Conservation (phyloP, 257 asterid species). For the Plantago ovata region DNA sequence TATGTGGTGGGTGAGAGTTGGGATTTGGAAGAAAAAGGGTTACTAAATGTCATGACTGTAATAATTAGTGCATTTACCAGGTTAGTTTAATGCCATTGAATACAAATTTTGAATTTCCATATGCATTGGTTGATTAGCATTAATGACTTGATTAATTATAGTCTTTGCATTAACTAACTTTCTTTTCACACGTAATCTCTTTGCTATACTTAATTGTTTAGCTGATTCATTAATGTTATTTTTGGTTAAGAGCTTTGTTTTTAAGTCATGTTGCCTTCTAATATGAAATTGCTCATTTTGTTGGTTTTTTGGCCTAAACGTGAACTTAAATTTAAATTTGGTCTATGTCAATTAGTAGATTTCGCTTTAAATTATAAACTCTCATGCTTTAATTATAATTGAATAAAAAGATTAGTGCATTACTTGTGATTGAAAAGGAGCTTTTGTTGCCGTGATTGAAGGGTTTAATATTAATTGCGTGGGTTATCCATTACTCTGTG, state of each 20-base stretch:
- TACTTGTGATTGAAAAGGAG: background rate
- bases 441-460: slow-evolving; percentile 5
- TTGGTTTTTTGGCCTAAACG: too few species aligned
- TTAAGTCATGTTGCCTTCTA: too few species aligned
- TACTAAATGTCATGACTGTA: background rate
- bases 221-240: too few species aligned
- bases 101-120: slow-evolving; percentile 16
- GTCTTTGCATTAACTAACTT: slow-evolving; percentile 19
- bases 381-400: background rate
- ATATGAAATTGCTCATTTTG: too few species aligned
- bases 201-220: background rate
- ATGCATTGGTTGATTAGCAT: slow-evolving; percentile 1
- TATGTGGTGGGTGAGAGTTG: too few species aligned
- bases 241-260: too few species aligned
- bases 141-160: slow-evolving; percentile 11
- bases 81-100: slow-evolving; percentile 12
- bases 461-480: background rate
- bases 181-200: slow-evolving; percentile 6
- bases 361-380: too few species aligned
- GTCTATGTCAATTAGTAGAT: too few species aligned
- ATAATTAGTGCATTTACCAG: background rate
- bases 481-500: background rate
- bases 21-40: background rate
- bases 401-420: background rate
- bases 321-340: too few species aligned